Evolutionary conservation across 2,329 filamentous ascomycete genomes (phyloP), one percentile per base, ranked within the genome.

Genomic region (Ceratocystis alfenasii): DNA sequence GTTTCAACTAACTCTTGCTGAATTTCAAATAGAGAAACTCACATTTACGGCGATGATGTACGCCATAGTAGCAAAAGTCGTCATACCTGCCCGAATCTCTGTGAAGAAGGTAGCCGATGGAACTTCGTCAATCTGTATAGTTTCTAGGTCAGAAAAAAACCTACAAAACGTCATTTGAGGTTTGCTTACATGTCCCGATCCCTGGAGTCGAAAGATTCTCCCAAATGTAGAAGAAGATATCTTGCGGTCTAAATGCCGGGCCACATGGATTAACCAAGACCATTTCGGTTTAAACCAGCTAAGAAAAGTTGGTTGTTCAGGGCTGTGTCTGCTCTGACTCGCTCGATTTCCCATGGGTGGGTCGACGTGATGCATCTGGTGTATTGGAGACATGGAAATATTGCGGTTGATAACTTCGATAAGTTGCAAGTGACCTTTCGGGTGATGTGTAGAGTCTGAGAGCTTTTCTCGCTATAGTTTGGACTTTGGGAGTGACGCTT

Each of bases 31-130:
- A n/a, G 15, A 64, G 10, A 5, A 3, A 71, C 79, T 71, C 69
- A 83, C 83, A 70, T 87, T 86, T 69, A 87, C 85, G 7, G 87
- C 87, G 72, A 94, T 91, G 70, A 94, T 93, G 75, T 92, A 93
- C 15, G 88, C 87, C 89, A 91, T 90, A 2, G 87, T 88, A 65
- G 87, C 86, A 72, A 89, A 89, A 1, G 89, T 94, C 1, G 90
- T 90, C 65, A 93, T 74, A 1, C 89, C 90, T 36, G 89, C 90
- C 33, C 89, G 85, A 66, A 94, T 77, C 74, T 94, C 90, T 25
- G 84, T 87, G 69, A 89, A 85, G 74, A 93, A 91, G 68, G 81
- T 85, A 45, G 87, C 82, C 46, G 83, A 83, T 67, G 81, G 81
- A 62, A 90, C 84, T 72, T 88, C 85, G 62, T 85, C 80, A 41